Evolutionary conservation across 176 grass and related monocot species (phyloP).

Genomic region (Eremochloa ophiuroides): DNA sequence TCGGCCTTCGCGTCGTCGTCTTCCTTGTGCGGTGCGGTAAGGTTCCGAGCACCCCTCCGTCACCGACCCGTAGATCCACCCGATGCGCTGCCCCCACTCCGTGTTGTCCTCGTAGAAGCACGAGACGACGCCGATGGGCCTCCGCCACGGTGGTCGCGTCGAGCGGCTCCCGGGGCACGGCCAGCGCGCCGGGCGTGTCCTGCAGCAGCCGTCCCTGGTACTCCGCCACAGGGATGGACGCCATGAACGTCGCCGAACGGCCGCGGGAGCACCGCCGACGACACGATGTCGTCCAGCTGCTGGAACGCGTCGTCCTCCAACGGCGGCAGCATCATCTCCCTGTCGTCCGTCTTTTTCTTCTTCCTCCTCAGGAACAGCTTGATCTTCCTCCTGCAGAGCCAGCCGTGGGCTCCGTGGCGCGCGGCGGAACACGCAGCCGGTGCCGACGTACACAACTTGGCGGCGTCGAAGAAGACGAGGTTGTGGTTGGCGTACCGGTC

Average conservation of each 20-base stretch:
- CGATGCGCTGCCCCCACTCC: slow-evolving; percentile 80
- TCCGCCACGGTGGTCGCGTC: slow-evolving; percentile 75
- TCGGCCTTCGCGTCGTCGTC: too few relatives aligned
- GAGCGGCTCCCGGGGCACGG: slow-evolving; percentile 80
- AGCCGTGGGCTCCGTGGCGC: slow-evolving; percentile 87
- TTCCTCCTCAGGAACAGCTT: slow-evolving; percentile 65
- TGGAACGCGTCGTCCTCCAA: slow-evolving; percentile 40
- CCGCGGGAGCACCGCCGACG: slow-evolving; percentile 57
- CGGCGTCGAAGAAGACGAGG: slow-evolving; percentile 88
- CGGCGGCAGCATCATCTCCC: slow-evolving; percentile 56
- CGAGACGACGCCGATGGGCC: slow-evolving; percentile 80
- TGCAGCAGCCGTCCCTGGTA: slow-evolving; percentile 89
- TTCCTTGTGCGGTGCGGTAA: too few relatives aligned
- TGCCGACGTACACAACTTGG: slow-evolving; percentile 99
- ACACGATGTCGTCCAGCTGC: slow-evolving; percentile 60
- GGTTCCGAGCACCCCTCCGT: too few relatives aligned
- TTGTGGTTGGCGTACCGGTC: slow-evolving; percentile 98
- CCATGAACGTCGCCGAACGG: slow-evolving; percentile 64
- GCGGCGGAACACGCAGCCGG: slow-evolving; percentile 85
- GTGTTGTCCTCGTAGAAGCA: slow-evolving; percentile 98
- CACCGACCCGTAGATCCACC: slow-evolving; percentile 95
- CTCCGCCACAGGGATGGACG: slow-evolving; percentile 79
- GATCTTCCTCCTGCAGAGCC: slow-evolving; percentile 80
- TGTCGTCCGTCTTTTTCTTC: slow-evolving; percentile 87
- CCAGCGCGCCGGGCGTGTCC: slow-evolving; percentile 62